A percentile compares a stretch with the other conserved stretches of the same genome.
phyloP scores from a whole-genome alignment of 345 rosid genomes.

The Camelina hispida region DNA sequence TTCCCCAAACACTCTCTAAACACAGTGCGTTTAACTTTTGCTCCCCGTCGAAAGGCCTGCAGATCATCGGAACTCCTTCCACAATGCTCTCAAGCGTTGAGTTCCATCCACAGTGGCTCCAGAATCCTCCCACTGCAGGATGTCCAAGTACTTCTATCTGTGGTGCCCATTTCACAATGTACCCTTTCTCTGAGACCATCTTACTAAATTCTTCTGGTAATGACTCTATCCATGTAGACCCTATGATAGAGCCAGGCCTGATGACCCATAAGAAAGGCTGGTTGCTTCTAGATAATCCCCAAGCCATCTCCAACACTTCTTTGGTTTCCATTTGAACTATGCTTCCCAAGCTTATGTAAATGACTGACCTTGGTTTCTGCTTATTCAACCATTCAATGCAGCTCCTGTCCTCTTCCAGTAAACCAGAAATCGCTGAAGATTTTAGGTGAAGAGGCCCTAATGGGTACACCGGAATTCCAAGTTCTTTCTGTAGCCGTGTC shows the following conservation, averaged over 20 bases:
- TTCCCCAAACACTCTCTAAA: constrained; percentile 12
- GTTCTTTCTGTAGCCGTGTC: constrained; percentile 19
- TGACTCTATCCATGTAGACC: not conserved
- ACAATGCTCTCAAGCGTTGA: constrained; percentile 41
- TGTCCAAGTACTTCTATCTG: constrained; percentile 56
- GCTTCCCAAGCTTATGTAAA: constrained; percentile 65
- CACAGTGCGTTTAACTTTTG: constrained; percentile 38
- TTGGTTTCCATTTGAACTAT: constrained; percentile 46
- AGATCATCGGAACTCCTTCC: constrained; percentile 45
- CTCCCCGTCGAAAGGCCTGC: constrained; percentile 39
- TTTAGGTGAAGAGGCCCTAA: constrained; percentile 39
- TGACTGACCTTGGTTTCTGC: constrained; percentile 49
- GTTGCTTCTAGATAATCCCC: constrained; percentile 45
- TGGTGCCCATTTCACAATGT: constrained; percentile 59
- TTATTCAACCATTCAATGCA: constrained; percentile 54
- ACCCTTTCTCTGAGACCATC: constrained; percentile 49
- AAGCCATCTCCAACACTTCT: constrained; percentile 54
- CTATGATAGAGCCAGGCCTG: constrained; percentile 47
- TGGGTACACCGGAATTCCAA: constrained; percentile 17
- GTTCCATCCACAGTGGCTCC: constrained; percentile 47
- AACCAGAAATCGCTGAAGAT: constrained; percentile 7
- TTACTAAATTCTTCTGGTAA: constrained; percentile 35
- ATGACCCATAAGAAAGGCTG: constrained; percentile 73
- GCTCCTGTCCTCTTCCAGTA: constrained; percentile 42
- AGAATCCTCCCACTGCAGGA: constrained; percentile 53